Base-by-base conservation (phyloP, 164 flowering plant genomes). In the Cinnamomum chago region DNA sequence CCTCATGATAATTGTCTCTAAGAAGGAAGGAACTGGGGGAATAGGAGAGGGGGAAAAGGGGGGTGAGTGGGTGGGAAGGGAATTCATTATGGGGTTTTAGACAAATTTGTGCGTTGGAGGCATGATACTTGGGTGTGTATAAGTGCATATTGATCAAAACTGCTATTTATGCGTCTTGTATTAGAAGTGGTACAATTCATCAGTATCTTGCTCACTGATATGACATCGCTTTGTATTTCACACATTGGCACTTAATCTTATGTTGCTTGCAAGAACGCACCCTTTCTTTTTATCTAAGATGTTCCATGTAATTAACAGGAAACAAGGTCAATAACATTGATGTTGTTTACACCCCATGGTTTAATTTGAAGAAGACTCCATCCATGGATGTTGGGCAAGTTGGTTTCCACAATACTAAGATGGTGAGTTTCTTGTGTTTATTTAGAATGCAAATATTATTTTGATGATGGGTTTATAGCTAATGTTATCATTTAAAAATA, bases 341-440 rank as follows among this genome's bases (percentile, higher is more conserved):
- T 86, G 95, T 96, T 82, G 99, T 94, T 68, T 92, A 96, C 78
- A 95, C 99, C 70, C 97, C 98, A 24, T 95, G 99, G 99, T 76
- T 81, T 74, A 96, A 96, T 82, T 83, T 96, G 85, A 96, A 92
- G 89, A 96, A 96, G 86, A 88, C 94, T 73, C 86, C 97, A 58
- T 92, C 99, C 67, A 94, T 96, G 99, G 99, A 96, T 87, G 95
- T 94, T 67, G 99, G 99, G 72, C 99, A 95, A 95, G 99, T 95
- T 88, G 95, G 98, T 80, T 96, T 96, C 74, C 85, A 96, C 87
- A 96, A 85, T 76, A 50, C 94, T 55, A 96, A 94, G 81, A 88
- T 83, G 87, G 99, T 96, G 72, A 81, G 84, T 51, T 75, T 77
- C 58, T 33, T 72, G 15, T 28, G 50, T 58, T 18, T 50, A 60